Base-by-base conservation (phyloP, 768 basidiomycete genomes). In the Lentinula sp. region DNA sequence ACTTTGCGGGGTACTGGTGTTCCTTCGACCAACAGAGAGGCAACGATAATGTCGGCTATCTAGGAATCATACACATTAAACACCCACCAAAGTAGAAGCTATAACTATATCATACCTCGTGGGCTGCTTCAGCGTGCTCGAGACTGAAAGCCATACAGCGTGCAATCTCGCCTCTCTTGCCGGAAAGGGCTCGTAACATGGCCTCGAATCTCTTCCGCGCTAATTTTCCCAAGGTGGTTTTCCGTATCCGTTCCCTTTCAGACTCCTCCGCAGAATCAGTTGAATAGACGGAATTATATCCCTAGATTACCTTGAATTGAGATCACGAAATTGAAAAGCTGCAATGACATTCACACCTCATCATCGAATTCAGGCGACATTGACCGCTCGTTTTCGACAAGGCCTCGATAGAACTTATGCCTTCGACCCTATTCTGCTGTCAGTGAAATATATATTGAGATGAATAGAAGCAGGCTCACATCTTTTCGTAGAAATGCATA, bases 1-100 rank as follows among this genome's bases (percentile, higher is more conserved):
- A 98, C 85, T 73, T 99, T 99, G 66, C 95, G 87, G 59, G 97
- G 97, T n/a, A 98, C 93, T 0, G 97, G 87, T 1, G 97, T 99
- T n/a, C 85, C 79, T 65, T 94, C 93, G 18, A 98, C 87, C 28
- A 91, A 79, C 8, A 98, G 76, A 5, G 97, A 98, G 15, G 89
- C 80, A 31, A 95, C 84, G 66, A 99, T 92, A 65, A 96, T 84
- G 65, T 98, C 94, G 5, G 87, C 86, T 39, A 99, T 84, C 95
- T 98, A 64, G 2, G 43, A 32, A 57, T 39, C 4, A 35, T 3
- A 15, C 4, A 35, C 4, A 11, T 59, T 21, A 35, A 48, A 15
- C 11, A 18, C 13, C 11, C 11, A 21, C 11, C 7, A 28, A 11
- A 32, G 10, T 52, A 15, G 52, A 34, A 28, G 31, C 40, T 31